phyloP scores from a whole-genome alignment of 1,284 basidiomycete species.

The Ustilago crameri region DNA sequence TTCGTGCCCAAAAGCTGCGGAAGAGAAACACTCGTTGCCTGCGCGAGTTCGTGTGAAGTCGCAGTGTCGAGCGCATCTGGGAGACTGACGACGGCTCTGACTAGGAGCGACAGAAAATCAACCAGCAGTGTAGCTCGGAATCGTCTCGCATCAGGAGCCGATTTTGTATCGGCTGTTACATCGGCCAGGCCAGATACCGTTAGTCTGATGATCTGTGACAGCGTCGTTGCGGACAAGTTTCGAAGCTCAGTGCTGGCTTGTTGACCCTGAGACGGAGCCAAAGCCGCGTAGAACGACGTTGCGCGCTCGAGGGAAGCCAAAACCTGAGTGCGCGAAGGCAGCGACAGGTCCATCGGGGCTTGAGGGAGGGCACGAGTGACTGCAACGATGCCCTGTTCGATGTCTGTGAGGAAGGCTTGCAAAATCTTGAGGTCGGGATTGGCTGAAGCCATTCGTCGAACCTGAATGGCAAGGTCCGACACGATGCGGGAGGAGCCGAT shows the following conservation, averaged over 20 bases:
- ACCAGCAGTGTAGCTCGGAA: constrained; percentile 21
- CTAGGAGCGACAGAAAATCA: constrained; percentile 28
- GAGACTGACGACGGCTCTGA: constrained; percentile 17
- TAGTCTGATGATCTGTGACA: constrained; percentile 11
- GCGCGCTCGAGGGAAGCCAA: constrained; percentile 21
- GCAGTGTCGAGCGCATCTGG: constrained; percentile 20
- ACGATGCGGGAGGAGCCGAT: constrained; percentile 72
- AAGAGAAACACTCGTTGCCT: constrained; percentile 15
- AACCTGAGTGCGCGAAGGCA: not conserved
- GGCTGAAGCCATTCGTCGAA: constrained; percentile 23
- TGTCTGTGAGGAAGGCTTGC: constrained; percentile 12
- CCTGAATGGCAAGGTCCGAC: constrained; percentile 68
- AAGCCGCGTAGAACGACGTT: constrained; percentile 31
- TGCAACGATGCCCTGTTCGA: constrained; percentile 16
- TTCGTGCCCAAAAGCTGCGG: constrained; percentile 29
- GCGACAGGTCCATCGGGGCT: not conserved
- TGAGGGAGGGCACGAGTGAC: constrained; percentile 10
- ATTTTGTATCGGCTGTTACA: constrained; percentile 1
- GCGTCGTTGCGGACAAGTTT: constrained; percentile 10
- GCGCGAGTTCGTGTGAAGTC: constrained; percentile 13
- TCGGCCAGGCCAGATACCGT: constrained; percentile 11
- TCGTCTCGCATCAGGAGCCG: constrained; percentile 8
- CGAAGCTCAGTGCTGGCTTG: constrained; percentile 11
- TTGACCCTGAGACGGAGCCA: constrained; percentile 23
- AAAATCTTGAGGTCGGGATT: constrained; percentile 9